Base-by-base conservation (phyloP, 495 filamentous ascomycete species). In the Hypoxylon rickii region DNA sequence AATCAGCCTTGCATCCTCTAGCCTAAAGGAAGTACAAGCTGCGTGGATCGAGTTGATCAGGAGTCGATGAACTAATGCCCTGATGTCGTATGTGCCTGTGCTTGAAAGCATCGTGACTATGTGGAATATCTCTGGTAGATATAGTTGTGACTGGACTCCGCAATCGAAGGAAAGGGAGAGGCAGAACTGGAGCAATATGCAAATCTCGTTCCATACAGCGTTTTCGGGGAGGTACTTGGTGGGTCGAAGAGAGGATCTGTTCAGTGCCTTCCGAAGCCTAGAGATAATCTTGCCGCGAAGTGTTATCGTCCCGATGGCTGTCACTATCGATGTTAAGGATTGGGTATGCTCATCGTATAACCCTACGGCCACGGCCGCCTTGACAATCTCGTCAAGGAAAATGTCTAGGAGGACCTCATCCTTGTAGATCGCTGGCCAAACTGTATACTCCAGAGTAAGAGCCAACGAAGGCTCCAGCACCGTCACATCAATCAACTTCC, bases 21-120 rank as follows among this genome's bases (percentile, higher is more conserved):
- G 67, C 1, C 70, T 62, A 51, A 86, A 86, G 10, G 79, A 82
- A 20, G 83, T 85, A 55, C 82, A 86, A 46, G 84, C 83, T 13
- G 84, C 82, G 63, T 86, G 84, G 20, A 87, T 74, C 12, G 82
- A 79, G 63, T 86, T 86, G 51, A 86, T 76, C 13, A 87, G 67
- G 33, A 87, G 67, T 44, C 80, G 74, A 52, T 86, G 83, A 12
- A 86, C 83, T 4, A 77, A 69, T 7, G 79, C 66, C 40, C 83
- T 71, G 8, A 85, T 72, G 11, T 78, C 76, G n/a, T 75, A 63
- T 13, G 75, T 66, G 29, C 84, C 84, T 16, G 79, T 83, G 56
- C 85, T 86, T 20, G 83, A 80, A 10, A 85, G 75, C 80, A 87
- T 85, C 1, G 83, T 86, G 49, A 86, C 81, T 41, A 85, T 70